Evolutionary conservation across 345 rosid genomes (phyloP).

Genomic region (Ailanthus altissimus): DNA sequence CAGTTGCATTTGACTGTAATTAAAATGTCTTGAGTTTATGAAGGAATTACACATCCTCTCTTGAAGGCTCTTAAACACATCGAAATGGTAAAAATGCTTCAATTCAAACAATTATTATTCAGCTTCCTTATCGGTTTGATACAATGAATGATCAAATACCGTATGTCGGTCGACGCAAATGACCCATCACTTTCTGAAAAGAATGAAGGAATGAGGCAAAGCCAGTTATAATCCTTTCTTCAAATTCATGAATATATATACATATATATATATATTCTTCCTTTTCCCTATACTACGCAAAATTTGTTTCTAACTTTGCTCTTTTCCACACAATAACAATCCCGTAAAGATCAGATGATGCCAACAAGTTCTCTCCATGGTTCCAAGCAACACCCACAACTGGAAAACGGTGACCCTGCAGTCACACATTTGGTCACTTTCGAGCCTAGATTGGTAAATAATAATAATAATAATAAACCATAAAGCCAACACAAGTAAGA

Average conservation of each 20-base stretch:
- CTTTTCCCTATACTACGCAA: background rate
- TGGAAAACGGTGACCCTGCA: conserved; percentile 94
- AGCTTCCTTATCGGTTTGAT: background rate
- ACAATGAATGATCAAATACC: background rate
- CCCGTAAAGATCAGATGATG: conserved; percentile 92
- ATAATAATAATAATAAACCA: background rate
- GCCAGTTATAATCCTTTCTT: conserved; percentile 5
- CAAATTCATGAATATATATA: background rate
- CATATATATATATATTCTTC: background rate
- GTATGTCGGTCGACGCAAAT: background rate
- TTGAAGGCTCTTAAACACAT: background rate
- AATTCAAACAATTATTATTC: background rate
- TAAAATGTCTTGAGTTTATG: too few species aligned
- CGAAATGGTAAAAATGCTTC: background rate
- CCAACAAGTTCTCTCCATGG: conserved; percentile 94
- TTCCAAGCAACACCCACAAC: conserved; percentile 89
- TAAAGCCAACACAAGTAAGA: conserved; percentile 8
- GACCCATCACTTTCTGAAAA: background rate
- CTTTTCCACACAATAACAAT: conserved; percentile 97
- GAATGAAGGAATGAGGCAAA: conserved; percentile 11
- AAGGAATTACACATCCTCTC: background rate
- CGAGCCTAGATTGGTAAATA: background rate
- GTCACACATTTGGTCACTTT: conserved; percentile 1
- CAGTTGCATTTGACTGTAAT: too few species aligned
- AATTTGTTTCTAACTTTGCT: conserved; percentile 48